Evolutionary conservation across 805 yeast species (phyloP), one percentile per base, ranked within the genome.

Genomic region (Wickerhamomyces silvicola): DNA sequence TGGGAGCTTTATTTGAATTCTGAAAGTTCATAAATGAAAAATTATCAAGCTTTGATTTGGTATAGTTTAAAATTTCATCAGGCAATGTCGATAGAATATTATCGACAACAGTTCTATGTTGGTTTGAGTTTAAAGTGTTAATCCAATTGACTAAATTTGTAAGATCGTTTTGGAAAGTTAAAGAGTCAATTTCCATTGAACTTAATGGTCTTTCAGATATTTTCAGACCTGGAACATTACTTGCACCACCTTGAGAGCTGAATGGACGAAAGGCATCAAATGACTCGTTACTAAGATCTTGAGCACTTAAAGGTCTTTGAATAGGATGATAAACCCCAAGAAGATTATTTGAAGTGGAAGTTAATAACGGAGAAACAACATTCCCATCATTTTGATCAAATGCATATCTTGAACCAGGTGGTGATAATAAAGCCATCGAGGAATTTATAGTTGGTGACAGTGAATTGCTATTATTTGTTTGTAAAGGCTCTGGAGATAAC

Each of bases 71-170:
- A 11, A 70, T 66, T 41, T 75, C 80, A 34, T 70, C 66, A 7
- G 74, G 68, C 42, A 75, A 54, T 36, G 61, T 60, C 28, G 66
- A 57, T 37, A 77, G 59, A 50, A 75, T 54, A 47, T 72, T 68
- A 43, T 75, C 81, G 37, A 74, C 62, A 54, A 73, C 68, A 30
- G 70, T 58, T 35, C 69, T 59, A 42, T 64, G 72, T 39, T 75
- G 79, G 28, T 63, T 64, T n/a, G 71, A 64, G 29, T 59, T 62
- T 50, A 76, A 59, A 41, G 59, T 60, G 32, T 64, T 64, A 38
- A 72, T 58, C 78, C 78, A 73, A 38, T 58, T 60, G 40, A 70
- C 62, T 41, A 70, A 59, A 39, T 64, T 65, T 33, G 65, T 59
- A 46, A 75, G 60, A 43, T 75, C 80, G 47, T 59, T 68, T 42